Evolutionary conservation across 176 grass and related monocot species (phyloP).

Genomic region (Raddia distichophylla): DNA sequence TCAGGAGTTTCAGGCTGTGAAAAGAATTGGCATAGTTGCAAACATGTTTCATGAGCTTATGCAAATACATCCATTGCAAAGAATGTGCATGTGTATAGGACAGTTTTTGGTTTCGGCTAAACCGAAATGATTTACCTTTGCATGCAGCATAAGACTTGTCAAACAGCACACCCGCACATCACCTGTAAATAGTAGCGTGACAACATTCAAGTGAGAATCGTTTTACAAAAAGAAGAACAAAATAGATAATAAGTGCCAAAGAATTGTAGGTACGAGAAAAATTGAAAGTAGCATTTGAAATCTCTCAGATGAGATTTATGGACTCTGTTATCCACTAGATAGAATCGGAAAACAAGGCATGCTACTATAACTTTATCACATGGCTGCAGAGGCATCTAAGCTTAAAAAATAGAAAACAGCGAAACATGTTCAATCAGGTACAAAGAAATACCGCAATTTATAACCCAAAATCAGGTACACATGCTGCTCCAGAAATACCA

Average conservation of each 20-base stretch:
- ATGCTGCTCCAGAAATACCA: background rate
- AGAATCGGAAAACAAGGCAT: constrained; percentile 17
- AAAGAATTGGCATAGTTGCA: constrained; percentile 16
- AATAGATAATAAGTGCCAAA: background rate
- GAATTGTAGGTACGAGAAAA: constrained; percentile 5
- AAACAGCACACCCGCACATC: constrained; percentile 48
- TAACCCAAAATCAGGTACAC: no score
- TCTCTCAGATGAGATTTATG: background rate
- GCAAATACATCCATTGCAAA: background rate
- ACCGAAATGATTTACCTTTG: constrained; percentile 53
- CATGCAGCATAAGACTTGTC: constrained; percentile 62
- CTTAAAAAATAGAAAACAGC: background rate
- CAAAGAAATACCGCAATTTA: background rate
- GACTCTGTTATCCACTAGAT: background rate
- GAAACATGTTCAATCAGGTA: background rate
- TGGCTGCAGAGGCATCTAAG: background rate
- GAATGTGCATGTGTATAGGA: background rate
- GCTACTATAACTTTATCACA: background rate
- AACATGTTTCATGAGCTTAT: background rate
- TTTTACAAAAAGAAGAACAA: background rate
- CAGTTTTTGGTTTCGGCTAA: background rate
- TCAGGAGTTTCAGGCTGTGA: constrained; percentile 56
- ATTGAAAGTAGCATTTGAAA: constrained; percentile 1
- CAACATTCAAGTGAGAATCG: background rate
- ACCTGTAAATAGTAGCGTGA: constrained; percentile 46